Base-by-base conservation (phyloP, 2,329 filamentous ascomycete genomes). In the Penicillium decumbens region DNA sequence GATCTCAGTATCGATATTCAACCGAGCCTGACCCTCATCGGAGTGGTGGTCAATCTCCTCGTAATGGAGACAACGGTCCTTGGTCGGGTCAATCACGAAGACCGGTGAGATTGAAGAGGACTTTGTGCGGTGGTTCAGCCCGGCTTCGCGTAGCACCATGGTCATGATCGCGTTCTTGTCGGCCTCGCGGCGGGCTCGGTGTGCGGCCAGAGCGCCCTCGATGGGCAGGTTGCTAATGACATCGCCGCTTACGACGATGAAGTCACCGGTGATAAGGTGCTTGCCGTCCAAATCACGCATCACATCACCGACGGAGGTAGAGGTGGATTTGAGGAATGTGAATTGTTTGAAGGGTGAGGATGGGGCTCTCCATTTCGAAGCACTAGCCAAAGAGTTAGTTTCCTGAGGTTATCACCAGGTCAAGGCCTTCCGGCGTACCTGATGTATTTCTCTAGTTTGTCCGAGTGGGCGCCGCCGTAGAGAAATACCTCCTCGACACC, bases 151-250 rank as follows among this genome's bases (percentile, higher is more conserved):
- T 51, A 97, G 74, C 10, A 98, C 82, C 79, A 96, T 87, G 3
- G 93, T 98, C 93, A 98, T 97, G 71, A 96, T 95, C 32, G 92
- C 90, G 67, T 95, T 92, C 63, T 93, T 92, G 73, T 95, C 89
- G 46, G 84, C 83, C 64, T 85, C 81, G 51, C 90, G 83, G 51
- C 93, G 85, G 47, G 85, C 85, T 53, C 88, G 83, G 69, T 98
- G 93, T 45, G 83, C 84, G 3, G 84, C 82, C 44, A 98, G 74
- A 7, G 88, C 87, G 41, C 77, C 77, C 54, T 92, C 89, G n/a
- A 98, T 83, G 15, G 87, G 81, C 48, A 97, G 76, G 65, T 96
- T 97, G 57, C 89, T 88, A 43, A 98, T 84, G 24, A 97, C 80
- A 68, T 98, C 93, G 49, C 92, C 92, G 67, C 95, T 91, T 2